Conservation (phyloP, 2,329 filamentous ascomycete genomes). For the Colletotrichum trifolii region DNA sequence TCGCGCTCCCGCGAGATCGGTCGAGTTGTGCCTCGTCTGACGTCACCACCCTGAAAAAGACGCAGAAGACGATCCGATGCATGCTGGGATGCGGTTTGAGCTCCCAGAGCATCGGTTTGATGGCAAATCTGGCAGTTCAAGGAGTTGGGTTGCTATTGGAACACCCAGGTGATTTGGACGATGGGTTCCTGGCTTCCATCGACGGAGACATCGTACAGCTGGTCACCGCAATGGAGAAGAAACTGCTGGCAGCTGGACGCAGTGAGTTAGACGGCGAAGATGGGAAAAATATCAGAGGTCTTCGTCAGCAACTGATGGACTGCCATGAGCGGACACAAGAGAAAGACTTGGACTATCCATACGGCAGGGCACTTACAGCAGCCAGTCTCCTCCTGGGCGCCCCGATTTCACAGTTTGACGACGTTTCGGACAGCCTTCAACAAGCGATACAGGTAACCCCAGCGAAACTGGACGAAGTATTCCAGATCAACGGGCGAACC, state of each 20-base stretch:
- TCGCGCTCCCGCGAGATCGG: constrained; percentile 19
- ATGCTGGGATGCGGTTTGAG: constrained; percentile 42
- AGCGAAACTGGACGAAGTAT: constrained; percentile 37
- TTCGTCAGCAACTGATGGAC: constrained; percentile 1
- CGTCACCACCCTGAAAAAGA: constrained; percentile 19
- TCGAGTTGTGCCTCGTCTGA: neutral
- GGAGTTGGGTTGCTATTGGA: constrained; percentile 16
- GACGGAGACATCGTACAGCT: constrained; percentile 49
- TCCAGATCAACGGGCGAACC: constrained; percentile 38
- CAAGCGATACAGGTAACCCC: neutral
- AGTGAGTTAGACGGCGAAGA: constrained; percentile 35
- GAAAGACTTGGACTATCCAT: constrained; percentile 13
- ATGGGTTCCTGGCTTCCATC: constrained; percentile 32
- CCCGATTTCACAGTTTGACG: neutral
- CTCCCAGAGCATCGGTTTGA: constrained; percentile 37
- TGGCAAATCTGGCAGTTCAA: constrained; percentile 29
- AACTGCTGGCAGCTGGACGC: constrained; percentile 39
- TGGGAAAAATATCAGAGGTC: constrained; percentile 13
- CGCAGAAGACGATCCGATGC: constrained; percentile 40
- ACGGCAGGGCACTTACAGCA: constrained; percentile 13
- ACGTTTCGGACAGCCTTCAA: too few relatives aligned
- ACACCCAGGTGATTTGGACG: neutral
- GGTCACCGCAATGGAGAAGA: constrained; percentile 49
- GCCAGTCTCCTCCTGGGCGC: constrained; percentile 14
- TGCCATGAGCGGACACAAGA: neutral